Evolutionary conservation across 768 basidiomycete species (phyloP), one percentile per base, ranked within the genome.

Genomic region (Amanita thiersii): DNA sequence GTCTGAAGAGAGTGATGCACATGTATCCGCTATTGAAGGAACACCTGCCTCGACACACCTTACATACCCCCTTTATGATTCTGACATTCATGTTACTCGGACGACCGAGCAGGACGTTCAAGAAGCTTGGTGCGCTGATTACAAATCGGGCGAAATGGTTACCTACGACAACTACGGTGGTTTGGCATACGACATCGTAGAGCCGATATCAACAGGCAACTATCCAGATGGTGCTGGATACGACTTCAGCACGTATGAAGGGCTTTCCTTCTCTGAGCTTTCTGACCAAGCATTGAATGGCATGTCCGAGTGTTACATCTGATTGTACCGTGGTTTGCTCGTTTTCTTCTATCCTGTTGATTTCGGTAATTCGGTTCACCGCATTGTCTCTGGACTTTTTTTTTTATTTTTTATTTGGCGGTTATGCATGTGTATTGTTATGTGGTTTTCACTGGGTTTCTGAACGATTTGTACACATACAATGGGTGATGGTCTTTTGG

Each of bases 221-320:
- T 36, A 35, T 9, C 4, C 17, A n/a, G 41, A 43, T 12, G 32
- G 24, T 14, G 12, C 42, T 19, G 34, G 42, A 10, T 43, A 43
- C 12, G 42, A 43, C 7, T 10, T 37, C 7, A 15, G 18, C 3
- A 9, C 42, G 10, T 43, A 43, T 20, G 42, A 43, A 28, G 26
- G 26, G 5, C 34, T 43, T 15, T 23, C 42, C 11, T 43, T 43
- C 25, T 26, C 42, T 5, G 42, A 43, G 25, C 32, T 43, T 4
- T 24, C 42, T 12, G 42, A 43, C 9, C 42, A 43, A 18, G 17
- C 42, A 3, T 24, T 43, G 18, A 17, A 23, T 12, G 17, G 33
- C n/a, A 35, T 42, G 11, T 35, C 40, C 18, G 41, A 43, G 18
- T 36, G 26, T 29, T 43, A 43, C 17, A 43, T 43, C 19, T 43